phyloP scores from a whole-genome alignment of 768 basidiomycete genomes.

The Solioccasus polychromus region DNA sequence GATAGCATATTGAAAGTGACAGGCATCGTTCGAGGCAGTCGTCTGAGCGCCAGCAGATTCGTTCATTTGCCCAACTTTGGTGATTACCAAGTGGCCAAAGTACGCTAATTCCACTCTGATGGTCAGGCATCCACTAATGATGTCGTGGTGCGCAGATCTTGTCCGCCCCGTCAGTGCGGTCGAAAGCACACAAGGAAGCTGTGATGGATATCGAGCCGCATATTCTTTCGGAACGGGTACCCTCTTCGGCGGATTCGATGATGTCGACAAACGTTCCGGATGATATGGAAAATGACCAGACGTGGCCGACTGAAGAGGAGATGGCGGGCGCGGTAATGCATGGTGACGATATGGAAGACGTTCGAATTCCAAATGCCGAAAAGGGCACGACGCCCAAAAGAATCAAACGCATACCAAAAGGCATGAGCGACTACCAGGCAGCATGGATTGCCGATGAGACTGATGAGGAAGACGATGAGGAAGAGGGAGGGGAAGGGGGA shows the following conservation, averaged over 20 bases:
- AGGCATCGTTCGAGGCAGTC: conserved; percentile 78
- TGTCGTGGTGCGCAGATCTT: conserved; percentile 50
- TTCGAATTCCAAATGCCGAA: conserved; percentile 57
- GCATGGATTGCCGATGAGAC: conserved; percentile 92
- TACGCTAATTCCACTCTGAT: conserved; percentile 29
- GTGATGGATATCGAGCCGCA: conserved; percentile 70
- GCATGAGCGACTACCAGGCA: conserved; percentile 96
- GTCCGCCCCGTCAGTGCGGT: conserved; percentile 49
- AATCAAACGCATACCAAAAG: conserved; percentile 87
- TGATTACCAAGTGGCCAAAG: conserved; percentile 83
- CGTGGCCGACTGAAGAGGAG: conserved; percentile 98
- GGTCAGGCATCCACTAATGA: background rate
- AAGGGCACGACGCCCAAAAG: conserved; percentile 74
- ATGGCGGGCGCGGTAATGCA: conserved; percentile 48
- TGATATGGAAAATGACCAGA: conserved; percentile 91
- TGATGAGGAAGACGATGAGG: conserved; percentile 57
- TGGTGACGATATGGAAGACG: conserved; percentile 17
- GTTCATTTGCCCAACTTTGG: conserved; percentile 86
- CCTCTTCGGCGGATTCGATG: conserved; percentile 75
- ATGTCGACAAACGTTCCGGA: conserved; percentile 87
- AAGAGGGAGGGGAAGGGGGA: conserved; percentile 35
- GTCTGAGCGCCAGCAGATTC: conserved; percentile 76
- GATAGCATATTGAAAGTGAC: conserved; percentile 70
- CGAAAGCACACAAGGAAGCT: conserved; percentile 33
- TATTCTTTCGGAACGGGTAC: conserved; percentile 58